A percentile compares a stretch with the other conserved stretches of the same genome.
These are phyloP conservation scores for Botrytis fabae DNA, from an alignment of 2,329 filamentous ascomycete genomes.

Conservation along the genomic window DNA sequence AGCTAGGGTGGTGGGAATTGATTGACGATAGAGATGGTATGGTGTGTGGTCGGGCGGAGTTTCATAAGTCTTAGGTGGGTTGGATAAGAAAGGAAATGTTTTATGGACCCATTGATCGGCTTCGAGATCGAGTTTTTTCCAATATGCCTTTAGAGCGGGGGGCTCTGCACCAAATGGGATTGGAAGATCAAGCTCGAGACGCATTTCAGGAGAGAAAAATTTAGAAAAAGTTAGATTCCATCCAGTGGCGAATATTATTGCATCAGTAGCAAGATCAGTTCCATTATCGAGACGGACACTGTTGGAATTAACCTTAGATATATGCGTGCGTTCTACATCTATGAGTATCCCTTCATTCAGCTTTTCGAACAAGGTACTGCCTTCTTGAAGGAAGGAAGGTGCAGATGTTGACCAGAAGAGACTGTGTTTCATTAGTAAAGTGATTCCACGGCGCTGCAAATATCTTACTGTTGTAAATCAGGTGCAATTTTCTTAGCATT, in stretches of 20 bases:
- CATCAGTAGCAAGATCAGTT: constrained; percentile 1
- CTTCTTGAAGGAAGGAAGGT: constrained; percentile 18
- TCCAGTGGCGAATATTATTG: constrained; percentile 22
- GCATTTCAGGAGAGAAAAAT: constrained; percentile 12
- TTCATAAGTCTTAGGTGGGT: constrained; percentile 20
- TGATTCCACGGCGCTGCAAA: background rate
- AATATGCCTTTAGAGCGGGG: constrained; percentile 4
- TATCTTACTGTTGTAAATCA: constrained; percentile 19
- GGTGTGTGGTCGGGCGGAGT: constrained; percentile 5
- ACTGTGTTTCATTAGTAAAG: constrained; percentile 7
- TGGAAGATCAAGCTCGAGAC: constrained; percentile 21
- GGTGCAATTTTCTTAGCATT: constrained; percentile 21
- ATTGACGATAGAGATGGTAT: constrained; percentile 46
- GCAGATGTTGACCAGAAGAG: constrained; percentile 22
- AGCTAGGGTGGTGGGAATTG: constrained; percentile 35
- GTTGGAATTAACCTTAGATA: background rate
- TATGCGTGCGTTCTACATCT: constrained; percentile 19
- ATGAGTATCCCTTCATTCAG: constrained; percentile 12
- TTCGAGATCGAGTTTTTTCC: constrained; percentile 8
- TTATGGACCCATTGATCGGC: constrained; percentile 20
- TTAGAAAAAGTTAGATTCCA: constrained; percentile 22
- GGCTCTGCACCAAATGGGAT: constrained; percentile 9
- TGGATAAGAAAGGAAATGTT: constrained; percentile 23
- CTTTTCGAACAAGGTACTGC: constrained; percentile 13
- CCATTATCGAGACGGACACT: constrained; percentile 14